These are phyloP conservation scores for Pelargonium cotyledonis DNA, from an alignment of 441 rosid species.

Conservation along the genomic window DNA sequence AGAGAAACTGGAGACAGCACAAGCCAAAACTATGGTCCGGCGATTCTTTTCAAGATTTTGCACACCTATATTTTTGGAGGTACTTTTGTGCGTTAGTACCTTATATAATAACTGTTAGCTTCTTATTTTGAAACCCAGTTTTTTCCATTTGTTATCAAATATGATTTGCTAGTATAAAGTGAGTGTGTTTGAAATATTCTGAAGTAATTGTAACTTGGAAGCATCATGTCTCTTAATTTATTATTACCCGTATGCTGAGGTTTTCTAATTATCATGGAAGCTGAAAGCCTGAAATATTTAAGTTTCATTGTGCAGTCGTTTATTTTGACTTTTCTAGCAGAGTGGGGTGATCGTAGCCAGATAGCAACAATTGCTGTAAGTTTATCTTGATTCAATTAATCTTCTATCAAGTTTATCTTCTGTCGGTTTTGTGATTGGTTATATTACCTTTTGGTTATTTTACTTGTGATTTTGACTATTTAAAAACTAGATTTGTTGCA, in stretches of 20 bases:
- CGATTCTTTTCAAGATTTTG: constrained; percentile 92
- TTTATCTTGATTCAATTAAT: not conserved
- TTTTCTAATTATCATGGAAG: constrained; percentile 6
- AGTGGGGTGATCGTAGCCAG: constrained; percentile 99
- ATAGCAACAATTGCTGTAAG: constrained; percentile 98
- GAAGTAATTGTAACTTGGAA: not conserved
- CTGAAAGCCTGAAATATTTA: not conserved
- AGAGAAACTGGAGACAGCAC: constrained; percentile 90
- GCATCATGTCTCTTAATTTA: not conserved
- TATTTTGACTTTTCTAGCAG: constrained; percentile 86
- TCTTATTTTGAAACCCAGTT: not conserved
- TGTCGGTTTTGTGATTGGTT: not conserved
- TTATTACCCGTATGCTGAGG: not conserved
- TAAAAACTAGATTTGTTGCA: not conserved
- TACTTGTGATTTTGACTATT: not conserved
- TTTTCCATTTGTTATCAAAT: not conserved
- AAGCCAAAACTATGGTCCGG: constrained; percentile 70
- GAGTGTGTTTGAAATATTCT: not conserved
- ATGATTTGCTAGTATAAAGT: not conserved
- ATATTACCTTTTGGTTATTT: not conserved
- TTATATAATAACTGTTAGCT: not conserved
- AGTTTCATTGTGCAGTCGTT: constrained; percentile 58
- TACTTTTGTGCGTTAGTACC: constrained; percentile 15
- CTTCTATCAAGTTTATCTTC: no score
- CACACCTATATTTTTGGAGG: constrained; percentile 97